Percentiles rank a stretch among this genome's conserved stretches.
These are phyloP conservation scores for Magnolia kwangsiensis DNA, from an alignment of 164 flowering plant genomes.

Conservation along the genomic window DNA sequence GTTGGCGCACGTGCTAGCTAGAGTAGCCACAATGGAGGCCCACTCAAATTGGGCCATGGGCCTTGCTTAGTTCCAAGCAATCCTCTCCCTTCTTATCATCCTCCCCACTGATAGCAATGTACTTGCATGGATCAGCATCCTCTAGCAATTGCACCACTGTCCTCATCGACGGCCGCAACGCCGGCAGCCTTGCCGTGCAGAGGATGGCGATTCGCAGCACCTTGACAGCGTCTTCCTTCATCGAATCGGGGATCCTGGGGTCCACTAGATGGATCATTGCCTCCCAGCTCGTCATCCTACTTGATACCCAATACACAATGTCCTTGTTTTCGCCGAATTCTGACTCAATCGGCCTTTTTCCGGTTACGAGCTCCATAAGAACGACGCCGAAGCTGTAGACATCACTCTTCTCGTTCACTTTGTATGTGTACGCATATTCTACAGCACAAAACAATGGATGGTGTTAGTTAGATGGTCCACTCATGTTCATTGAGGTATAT, in stretches of 20 bases:
- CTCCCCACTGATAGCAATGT: background rate
- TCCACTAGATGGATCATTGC: slow-evolving; percentile 37
- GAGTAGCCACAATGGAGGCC: too few relatives aligned
- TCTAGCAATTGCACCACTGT: slow-evolving; percentile 72
- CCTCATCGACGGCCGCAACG: slow-evolving; percentile 73
- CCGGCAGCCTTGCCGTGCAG: slow-evolving; percentile 59
- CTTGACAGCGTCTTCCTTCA: slow-evolving; percentile 47
- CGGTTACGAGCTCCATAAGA: slow-evolving; percentile 67
- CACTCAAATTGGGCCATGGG: background rate
- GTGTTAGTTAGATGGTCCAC: too few relatives aligned
- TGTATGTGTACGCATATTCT: slow-evolving; percentile 69
- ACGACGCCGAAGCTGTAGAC: slow-evolving; percentile 85
- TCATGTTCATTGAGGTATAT: too few relatives aligned
- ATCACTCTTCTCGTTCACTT: slow-evolving; percentile 61
- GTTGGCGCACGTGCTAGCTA: too few relatives aligned
- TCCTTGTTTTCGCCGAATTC: slow-evolving; percentile 66
- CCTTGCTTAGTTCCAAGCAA: background rate
- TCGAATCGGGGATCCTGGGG: slow-evolving; percentile 29
- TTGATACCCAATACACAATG: slow-evolving; percentile 54
- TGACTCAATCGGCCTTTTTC: slow-evolving; percentile 55
- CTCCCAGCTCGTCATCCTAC: slow-evolving; percentile 35
- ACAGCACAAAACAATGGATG: background rate
- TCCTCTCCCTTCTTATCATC: background rate
- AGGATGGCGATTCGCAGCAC: slow-evolving; percentile 49
- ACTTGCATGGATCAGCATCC: slow-evolving; percentile 37